Base-by-base conservation (phyloP, 768 basidiomycete genomes). In the Mycena chlorophos region DNA sequence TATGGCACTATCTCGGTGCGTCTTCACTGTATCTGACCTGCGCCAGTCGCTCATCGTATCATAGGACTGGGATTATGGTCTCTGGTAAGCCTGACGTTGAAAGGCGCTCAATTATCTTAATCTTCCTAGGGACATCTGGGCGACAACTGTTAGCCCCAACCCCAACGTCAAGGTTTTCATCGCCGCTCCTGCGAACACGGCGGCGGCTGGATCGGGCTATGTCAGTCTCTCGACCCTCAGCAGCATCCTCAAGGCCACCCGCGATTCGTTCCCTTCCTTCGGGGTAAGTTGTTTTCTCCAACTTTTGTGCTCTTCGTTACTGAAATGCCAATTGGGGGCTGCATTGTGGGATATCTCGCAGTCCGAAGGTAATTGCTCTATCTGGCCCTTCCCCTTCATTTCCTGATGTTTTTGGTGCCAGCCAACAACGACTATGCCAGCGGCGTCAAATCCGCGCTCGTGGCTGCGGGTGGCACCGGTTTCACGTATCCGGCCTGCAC, bases 401-500 rank as follows among this genome's bases (percentile, higher is more conserved):
- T 30, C 45, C 42, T 43, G 0, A 53, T 27, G 23, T 23, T n/a
- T n/a, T 12, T 20, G 16, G 16, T 46, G 40, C 39, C 43, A 81
- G 86, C 74, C 26, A 88, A 88, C 64, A 70, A 73, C 54, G 78
- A 81, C 26, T 88, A 78, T 60, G 84, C 87, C 62, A 65, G 77
- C 16, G 81, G 77, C 5, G 80, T 87, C 56, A 88, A 89, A 70
- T 77, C 79, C 55, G 76, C 81, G 25, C 73, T 88, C 31, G 68
- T 70, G 14, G 79, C 81, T 14, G 82, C 85, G 30, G 85, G 86
- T 45, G 84, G 85, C n/a, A 83, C 82, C 17, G 85, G 86, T 6
- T 88, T 88, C 68, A 81, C 80, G 2, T 87, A 76, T 69, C 84
- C 85, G 16, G 60, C 79, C 49, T 88, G 85, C 65, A 75, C 79